A percentile compares a stretch with the other conserved stretches of the same genome.
These are phyloP conservation scores for Rhipidocladum racemiflorum DNA, from an alignment of 176 grass and related monocot species.

Conservation along the genomic window DNA sequence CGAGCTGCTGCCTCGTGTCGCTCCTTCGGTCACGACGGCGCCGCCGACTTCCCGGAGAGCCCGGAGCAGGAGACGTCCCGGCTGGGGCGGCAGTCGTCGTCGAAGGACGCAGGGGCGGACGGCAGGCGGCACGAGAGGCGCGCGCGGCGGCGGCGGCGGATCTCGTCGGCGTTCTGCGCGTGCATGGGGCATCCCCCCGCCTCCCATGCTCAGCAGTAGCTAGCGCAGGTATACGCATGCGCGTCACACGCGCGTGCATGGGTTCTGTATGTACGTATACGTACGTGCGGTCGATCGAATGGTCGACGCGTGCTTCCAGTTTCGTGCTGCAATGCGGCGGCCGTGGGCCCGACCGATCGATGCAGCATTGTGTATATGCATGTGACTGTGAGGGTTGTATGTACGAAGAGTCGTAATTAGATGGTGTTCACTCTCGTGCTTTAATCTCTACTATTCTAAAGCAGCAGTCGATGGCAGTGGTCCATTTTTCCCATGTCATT, in stretches of 20 bases:
- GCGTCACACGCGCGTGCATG: not conserved
- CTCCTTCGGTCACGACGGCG: not conserved
- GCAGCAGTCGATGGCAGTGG: no score
- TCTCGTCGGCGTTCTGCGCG: slow-evolving; percentile 42
- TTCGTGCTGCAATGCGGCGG: not conserved
- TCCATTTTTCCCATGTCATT: no score
- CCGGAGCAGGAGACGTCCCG: not conserved
- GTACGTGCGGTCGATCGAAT: not conserved
- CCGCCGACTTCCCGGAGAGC: slow-evolving; percentile 12
- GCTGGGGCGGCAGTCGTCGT: not conserved
- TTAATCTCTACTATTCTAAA: no score
- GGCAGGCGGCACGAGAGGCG: slow-evolving; percentile 1
- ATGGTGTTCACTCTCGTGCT: not conserved
- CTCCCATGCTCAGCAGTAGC: slow-evolving; percentile 30
- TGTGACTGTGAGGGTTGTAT: not conserved
- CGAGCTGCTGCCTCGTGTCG: not conserved
- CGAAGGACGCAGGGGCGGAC: not conserved
- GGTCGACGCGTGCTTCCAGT: not conserved
- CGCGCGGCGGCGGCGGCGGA: not conserved
- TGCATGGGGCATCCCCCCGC: slow-evolving; percentile 35
- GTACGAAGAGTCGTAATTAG: no score
- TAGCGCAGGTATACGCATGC: not conserved
- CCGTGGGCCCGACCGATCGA: not conserved
- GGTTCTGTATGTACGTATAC: not conserved
- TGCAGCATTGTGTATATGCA: no score